These are phyloP conservation scores for Boletus tylopilopsis DNA, from an alignment of 768 basidiomycete genomes.

Conservation along the genomic window DNA sequence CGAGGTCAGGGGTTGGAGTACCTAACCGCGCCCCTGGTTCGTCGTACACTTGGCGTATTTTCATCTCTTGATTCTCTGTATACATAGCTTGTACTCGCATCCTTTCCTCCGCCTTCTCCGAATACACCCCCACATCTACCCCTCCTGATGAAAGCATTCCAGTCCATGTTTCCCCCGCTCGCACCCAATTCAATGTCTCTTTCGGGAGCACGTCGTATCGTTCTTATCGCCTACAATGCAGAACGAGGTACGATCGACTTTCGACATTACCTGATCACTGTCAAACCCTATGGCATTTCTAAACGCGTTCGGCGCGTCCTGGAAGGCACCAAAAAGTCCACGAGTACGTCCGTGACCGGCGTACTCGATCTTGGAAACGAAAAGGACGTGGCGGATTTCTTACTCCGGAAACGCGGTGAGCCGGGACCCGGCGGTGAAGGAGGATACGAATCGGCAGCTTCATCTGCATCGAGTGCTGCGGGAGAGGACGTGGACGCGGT, in stretches of 20 bases:
- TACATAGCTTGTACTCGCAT: constrained; percentile 81
- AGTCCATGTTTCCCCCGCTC: constrained; percentile 93
- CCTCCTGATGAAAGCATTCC: constrained; percentile 94
- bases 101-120: constrained; percentile 72
- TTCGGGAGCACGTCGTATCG: constrained; percentile 89
- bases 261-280: constrained; percentile 92
- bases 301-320: constrained; percentile 85
- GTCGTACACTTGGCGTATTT: constrained; percentile 25
- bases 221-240: constrained; percentile 88
- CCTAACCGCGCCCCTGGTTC: constrained; percentile 84
- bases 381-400: constrained; percentile 93
- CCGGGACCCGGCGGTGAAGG: constrained; percentile 51
- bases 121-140: constrained; percentile 79
- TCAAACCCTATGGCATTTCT: constrained; percentile 92
- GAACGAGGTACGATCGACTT: constrained; percentile 85
- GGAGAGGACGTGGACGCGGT: constrained; percentile 81
- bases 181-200: constrained; percentile 74
- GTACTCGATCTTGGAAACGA: constrained; percentile 83
- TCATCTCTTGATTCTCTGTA: not conserved
- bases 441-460: constrained; percentile 77
- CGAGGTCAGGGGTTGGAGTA: constrained; percentile 85
- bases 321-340: constrained; percentile 47
- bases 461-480: constrained; percentile 77
- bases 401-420: constrained; percentile 69
- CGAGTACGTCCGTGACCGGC: constrained; percentile 27